phyloP scores from a whole-genome alignment of 1,284 basidiomycete species.

The Taiwanofungus camphoratus region DNA sequence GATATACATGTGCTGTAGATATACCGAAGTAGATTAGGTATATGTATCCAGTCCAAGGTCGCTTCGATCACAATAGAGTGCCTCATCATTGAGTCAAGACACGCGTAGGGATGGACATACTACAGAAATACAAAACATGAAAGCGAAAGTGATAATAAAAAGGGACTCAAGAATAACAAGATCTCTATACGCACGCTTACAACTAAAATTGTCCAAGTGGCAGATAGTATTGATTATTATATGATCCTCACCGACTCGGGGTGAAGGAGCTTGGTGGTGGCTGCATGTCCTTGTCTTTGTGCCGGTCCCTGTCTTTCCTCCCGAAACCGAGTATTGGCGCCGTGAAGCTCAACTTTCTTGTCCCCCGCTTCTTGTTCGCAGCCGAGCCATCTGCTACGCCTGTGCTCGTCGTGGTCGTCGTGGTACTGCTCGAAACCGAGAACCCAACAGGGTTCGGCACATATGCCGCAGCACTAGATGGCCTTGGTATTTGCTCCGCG shows the following conservation, averaged over 20 bases:
- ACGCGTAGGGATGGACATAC: background rate
- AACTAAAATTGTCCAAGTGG: constrained; percentile 1
- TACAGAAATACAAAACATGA: background rate
- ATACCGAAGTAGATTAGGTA: background rate
- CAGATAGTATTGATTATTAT: background rate
- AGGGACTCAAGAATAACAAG: background rate
- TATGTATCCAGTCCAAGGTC: background rate
- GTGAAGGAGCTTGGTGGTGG: constrained; percentile 7
- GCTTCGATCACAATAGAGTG: background rate
- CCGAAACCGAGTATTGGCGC: constrained; percentile 58
- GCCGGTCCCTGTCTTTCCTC: constrained; percentile 33
- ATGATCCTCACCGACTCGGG: constrained; percentile 1
- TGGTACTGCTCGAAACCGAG: constrained; percentile 1
- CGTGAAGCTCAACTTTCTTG: constrained; percentile 64
- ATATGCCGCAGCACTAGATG: background rate
- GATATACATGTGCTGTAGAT: constrained; percentile 12
- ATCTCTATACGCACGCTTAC: constrained; percentile 1
- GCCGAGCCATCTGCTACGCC: constrained; percentile 16
- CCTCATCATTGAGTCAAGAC: background rate
- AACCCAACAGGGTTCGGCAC: constrained; percentile 1
- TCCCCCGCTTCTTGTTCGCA: constrained; percentile 36
- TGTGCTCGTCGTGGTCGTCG: constrained; percentile 1
- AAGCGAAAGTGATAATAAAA: constrained; percentile 7
- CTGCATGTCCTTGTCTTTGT: constrained; percentile 9
- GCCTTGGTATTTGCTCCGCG: background rate